Percentiles rank a stretch among this genome's conserved stretches.
Conservation (phyloP, 2,329 filamentous ascomycete genomes). For the Coniochaeta hoffmannii region DNA sequence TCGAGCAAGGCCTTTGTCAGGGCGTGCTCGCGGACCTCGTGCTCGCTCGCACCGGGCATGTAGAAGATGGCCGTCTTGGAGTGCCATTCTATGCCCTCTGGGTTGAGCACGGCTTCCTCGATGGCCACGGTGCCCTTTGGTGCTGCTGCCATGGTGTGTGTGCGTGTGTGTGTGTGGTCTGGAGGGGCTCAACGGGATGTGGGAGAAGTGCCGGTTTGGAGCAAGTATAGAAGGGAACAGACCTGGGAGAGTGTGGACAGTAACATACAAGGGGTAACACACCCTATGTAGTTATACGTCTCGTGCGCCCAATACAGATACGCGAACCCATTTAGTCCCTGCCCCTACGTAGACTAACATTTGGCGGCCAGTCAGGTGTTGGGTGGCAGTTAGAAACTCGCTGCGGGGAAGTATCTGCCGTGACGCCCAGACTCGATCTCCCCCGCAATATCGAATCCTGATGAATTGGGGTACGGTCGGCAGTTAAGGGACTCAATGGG, state of each 20-base stretch:
- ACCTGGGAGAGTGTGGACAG: no score
- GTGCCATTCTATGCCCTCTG: conserved; percentile 19
- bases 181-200: not conserved
- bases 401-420: conserved; percentile 1
- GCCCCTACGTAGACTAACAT: not conserved
- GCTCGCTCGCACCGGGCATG: conserved; percentile 12
- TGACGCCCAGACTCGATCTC: not conserved
- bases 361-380: not conserved
- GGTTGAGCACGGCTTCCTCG: conserved; percentile 26
- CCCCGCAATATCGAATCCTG: not conserved
- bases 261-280: not conserved
- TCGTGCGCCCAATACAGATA: not conserved
- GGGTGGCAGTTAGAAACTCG: not conserved
- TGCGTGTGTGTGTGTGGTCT: no score
- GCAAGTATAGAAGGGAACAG: not conserved
- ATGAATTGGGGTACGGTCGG: not conserved
- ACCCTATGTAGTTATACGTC: not conserved
- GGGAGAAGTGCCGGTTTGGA: not conserved
- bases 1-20: conserved; percentile 21
- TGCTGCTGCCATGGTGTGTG: no score
- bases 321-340: not conserved
- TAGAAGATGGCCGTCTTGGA: conserved; percentile 20
- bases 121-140: conserved; percentile 24
- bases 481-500: not conserved
- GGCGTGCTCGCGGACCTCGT: conserved; percentile 11